Percentiles rank a stretch among this genome's conserved stretches.
Conservation (phyloP, 2,329 filamentous ascomycete species). For the Phialocephala subalpina region DNA sequence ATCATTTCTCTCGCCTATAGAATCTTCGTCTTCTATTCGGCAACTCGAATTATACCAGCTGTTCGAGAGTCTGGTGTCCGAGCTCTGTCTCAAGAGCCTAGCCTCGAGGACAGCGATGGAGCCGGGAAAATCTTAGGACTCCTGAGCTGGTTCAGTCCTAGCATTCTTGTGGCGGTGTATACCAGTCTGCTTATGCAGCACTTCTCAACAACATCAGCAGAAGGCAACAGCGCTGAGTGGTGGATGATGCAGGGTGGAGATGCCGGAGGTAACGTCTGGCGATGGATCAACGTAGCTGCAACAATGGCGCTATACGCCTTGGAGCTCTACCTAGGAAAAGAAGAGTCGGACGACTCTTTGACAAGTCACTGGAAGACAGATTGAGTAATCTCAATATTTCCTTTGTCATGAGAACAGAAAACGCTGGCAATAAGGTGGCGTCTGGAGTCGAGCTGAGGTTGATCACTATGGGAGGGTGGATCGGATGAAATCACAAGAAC, state of each 20-base stretch:
- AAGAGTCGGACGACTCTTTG: slow-evolving; percentile 77
- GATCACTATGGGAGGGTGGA: not conserved
- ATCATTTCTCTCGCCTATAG: slow-evolving; percentile 95
- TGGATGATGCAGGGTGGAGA: slow-evolving; percentile 89
- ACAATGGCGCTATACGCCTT: slow-evolving; percentile 92
- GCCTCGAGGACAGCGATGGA: slow-evolving; percentile 84
- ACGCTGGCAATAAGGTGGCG: not conserved
- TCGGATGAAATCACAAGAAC: slow-evolving; percentile 5
- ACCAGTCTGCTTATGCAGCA: slow-evolving; percentile 96
- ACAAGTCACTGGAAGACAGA: slow-evolving; percentile 93
- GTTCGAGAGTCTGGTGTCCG: slow-evolving; percentile 86
- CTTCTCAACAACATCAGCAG: slow-evolving; percentile 77
- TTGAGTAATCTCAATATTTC: slow-evolving; percentile 54
- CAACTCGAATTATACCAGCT: slow-evolving; percentile 93
- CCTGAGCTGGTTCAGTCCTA: slow-evolving; percentile 92
- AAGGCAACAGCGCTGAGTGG: slow-evolving; percentile 72
- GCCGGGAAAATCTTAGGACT: slow-evolving; percentile 83
- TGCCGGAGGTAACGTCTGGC: slow-evolving; percentile 84
- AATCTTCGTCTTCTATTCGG: slow-evolving; percentile 93
- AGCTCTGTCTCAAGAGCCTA: slow-evolving; percentile 84
- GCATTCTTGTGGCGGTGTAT: slow-evolving; percentile 94
- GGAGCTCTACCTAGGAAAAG: slow-evolving; percentile 86
- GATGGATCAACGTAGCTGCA: slow-evolving; percentile 90
- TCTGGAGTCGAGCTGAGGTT: not conserved
- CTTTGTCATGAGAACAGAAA: slow-evolving; percentile 19